Evolutionary conservation across 2,329 filamentous ascomycete genomes (phyloP).

Genomic region (Xylariales sp.): DNA sequence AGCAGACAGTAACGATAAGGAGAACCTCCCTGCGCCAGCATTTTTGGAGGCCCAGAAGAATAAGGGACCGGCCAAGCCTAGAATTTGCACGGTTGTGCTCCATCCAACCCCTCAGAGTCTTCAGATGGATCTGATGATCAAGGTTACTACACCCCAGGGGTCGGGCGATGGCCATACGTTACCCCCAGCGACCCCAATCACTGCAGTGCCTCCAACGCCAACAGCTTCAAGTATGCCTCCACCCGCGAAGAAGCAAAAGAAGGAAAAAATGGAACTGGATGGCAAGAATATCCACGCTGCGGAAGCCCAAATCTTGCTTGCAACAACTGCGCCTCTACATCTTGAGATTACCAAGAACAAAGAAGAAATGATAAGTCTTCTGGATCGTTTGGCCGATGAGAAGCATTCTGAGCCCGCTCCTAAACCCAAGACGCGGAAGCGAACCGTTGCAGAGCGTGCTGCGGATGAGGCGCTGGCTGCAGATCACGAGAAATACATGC

Average conservation of each 20-base stretch:
- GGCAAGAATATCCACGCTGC: conserved; percentile 67
- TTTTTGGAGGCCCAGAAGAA: conserved; percentile 39
- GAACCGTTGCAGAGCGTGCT: conserved; percentile 90
- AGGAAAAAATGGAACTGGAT: conserved; percentile 71
- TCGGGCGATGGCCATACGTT: conserved; percentile 38
- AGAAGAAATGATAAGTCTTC: conserved; percentile 65
- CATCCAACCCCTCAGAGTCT: conserved; percentile 76
- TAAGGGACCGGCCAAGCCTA: conserved; percentile 52
- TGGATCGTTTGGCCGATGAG: conserved; percentile 70
- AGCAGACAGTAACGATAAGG: conserved; percentile 46
- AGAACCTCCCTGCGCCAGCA: conserved; percentile 52
- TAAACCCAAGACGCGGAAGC: conserved; percentile 82
- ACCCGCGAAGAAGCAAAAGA: conserved; percentile 64
- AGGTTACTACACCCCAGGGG: conserved; percentile 64
- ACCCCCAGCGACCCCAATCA: conserved; percentile 34
- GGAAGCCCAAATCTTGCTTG: conserved; percentile 70
- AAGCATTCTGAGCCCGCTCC: conserved; percentile 74
- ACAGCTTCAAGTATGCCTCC: conserved; percentile 55
- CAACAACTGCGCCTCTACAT: conserved; percentile 69
- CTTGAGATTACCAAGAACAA: conserved; percentile 70
- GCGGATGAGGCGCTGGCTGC: conserved; percentile 91
- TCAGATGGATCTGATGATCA: conserved; percentile 70
- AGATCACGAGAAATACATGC: conserved; percentile 87
- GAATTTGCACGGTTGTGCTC: conserved; percentile 73
- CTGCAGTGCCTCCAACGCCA: conserved; percentile 56